Base-by-base conservation (phyloP, 1,284 basidiomycete genomes). In the Trichosporon faecale region DNA sequence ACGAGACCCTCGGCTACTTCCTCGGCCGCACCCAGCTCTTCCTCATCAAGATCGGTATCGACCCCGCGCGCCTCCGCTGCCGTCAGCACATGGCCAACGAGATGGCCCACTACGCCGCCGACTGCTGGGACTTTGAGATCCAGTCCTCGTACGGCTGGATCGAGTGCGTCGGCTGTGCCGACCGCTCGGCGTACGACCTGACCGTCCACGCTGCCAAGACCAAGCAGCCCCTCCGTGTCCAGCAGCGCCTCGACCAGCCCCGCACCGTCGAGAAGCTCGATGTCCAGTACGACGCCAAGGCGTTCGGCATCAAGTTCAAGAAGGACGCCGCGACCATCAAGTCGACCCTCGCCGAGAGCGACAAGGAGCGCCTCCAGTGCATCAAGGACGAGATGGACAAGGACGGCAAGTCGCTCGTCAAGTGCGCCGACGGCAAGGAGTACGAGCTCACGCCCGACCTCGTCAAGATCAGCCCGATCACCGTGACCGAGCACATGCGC, bases 101-200 rank as follows among this genome's bases (percentile, higher is more conserved):
- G 86, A 98, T 98, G 97, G 96, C 96, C 0, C 96, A 99, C 84
- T 99, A 99, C 83, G 96, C 96, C 70, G 89, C 94, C 35, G 96
- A 99, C 85, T 99, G 96, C 85, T 99, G 96, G 96, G 96, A 99
- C 82, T 95, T 95, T 70, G 96, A 99, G 86, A 98, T 99, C 75
- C 88, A 95, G 77, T 95, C 93, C 68, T 92, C 92, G 64, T 91
- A 90, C 77, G 96, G 96, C 66, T 99, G 97, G 97, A 96, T 94
- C 72, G 97, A 99, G 85, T 99, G 96, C 83, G 95, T 98, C 66
- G 97, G 96, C n/a, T 99, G 97, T 84, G 96, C 97, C 63, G 96
- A 99, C 85, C 91, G 97, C 68, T 93, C 94, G 11, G 97, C 97
- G 33, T 99, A 98, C 84, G 97, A 99, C 76, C 79, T 89, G 67